Conservation (phyloP, 2,329 filamentous ascomycete genomes). For the Colletotrichum aenigma region DNA sequence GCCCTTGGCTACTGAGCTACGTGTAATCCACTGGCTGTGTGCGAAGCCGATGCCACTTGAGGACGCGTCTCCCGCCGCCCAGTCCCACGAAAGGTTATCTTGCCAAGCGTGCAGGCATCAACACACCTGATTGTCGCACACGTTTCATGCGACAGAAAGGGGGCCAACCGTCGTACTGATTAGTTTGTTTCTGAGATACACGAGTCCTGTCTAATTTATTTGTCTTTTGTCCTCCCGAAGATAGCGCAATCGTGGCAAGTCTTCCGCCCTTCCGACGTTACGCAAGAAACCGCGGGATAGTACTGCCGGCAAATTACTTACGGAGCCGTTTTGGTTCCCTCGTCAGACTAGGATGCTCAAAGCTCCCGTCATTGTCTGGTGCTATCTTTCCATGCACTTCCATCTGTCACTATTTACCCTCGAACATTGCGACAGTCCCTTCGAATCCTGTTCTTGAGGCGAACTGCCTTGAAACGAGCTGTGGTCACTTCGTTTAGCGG, state of each 20-base stretch:
- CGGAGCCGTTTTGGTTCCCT: background rate
- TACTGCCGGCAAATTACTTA: background rate
- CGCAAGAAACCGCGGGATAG: background rate
- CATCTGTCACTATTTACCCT: background rate
- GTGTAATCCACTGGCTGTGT: background rate
- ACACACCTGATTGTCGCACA: background rate
- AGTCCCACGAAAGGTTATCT: background rate
- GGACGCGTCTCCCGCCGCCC: background rate
- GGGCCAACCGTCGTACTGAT: background rate
- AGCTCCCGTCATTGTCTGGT: background rate
- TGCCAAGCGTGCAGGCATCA: background rate
- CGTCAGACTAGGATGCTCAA: background rate
- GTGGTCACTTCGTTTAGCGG: background rate
- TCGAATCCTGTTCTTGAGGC: background rate
- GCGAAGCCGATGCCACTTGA: background rate
- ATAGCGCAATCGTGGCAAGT: background rate
- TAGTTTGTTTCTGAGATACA: background rate
- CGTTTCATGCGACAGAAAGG: background rate
- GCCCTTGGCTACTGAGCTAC: background rate
- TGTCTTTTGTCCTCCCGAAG: background rate
- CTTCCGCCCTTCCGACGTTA: background rate
- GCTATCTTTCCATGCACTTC: background rate
- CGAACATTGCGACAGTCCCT: background rate
- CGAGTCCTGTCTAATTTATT: background rate
- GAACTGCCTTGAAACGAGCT: background rate